Evolutionary conservation across 192 early-diverging fungal species (phyloP), one percentile per base, ranked within the genome.

Genomic region (Polychytrium aggregatum): DNA sequence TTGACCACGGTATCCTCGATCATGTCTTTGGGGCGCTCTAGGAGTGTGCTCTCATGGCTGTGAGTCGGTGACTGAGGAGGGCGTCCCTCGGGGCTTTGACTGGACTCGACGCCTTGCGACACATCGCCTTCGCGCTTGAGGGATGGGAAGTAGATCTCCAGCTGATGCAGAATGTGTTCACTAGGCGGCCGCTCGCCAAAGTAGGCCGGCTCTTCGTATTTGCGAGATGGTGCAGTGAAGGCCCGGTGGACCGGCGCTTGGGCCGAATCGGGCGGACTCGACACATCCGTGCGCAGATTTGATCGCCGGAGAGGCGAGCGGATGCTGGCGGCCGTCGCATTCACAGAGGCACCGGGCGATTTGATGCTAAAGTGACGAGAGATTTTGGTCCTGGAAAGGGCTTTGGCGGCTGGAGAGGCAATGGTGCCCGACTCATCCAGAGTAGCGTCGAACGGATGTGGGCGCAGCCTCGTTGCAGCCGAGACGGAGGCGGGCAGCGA

Each of bases 181-280:
- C 82, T 83, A 0, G 91, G 89, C 14, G 95, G 95, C 5, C 95
- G 82, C 60, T 95, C 90, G 27, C 89, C 92, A 59, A 95, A 90
- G 61, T 94, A 92, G 26, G 84, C 77, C 46, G 74, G 76, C 47
- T 83, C 72, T 16, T 79, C 30, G 20, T 34, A 16, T 56, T 48
- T 37, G 18, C 3, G 35, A 37, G 9, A 16, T 16, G 35, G 35
- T 9, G 35, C n/a, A 37, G 9, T 16, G n/a, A 9, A 16, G 35
- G 35, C n/a, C 9, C n/a, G n/a, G n/a, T n/a, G 35, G 9, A 37
- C 9, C 35, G 35, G 35, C n/a, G 35, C 35, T 9, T 16, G 9
- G 35, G 35, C 9, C n/a, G 35, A 37, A 11, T 11, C 9, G n/a
- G 35, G n/a, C n/a, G 35, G 35, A 37, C 9, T 37, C 9, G 9